A percentile compares a stretch with the other conserved stretches of the same genome.
phyloP scores from a whole-genome alignment of 2,329 filamentous ascomycete species.

The Leptographium radiaticola region DNA sequence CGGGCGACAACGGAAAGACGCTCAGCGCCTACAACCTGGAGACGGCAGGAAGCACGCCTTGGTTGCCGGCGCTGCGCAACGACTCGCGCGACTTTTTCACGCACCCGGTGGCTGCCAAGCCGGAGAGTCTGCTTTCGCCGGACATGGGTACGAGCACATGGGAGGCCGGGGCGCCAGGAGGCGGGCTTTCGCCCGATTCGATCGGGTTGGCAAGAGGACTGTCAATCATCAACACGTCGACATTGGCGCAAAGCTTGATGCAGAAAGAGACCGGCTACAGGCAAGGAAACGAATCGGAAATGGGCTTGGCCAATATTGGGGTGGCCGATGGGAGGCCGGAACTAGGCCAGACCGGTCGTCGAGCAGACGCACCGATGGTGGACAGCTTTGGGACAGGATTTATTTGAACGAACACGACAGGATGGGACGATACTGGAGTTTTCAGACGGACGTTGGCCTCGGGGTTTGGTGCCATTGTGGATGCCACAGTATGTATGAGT shows the following conservation, averaged over 20 bases:
- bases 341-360: constrained; percentile 8
- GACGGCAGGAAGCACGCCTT: neutral
- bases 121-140: neutral
- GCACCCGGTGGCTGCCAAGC: neutral
- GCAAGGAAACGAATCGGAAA: neutral
- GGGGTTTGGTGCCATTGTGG: neutral
- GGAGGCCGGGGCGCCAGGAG: neutral
- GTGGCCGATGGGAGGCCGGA: constrained; percentile 5
- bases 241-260: neutral
- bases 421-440: neutral
- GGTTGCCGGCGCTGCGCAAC: neutral
- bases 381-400: constrained; percentile 21
- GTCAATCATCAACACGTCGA: constrained; percentile 14
- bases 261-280: neutral
- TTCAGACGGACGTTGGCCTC: neutral
- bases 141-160: neutral
- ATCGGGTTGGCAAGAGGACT: constrained; percentile 22
- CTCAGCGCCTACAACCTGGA: neutral
- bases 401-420: constrained; percentile 13
- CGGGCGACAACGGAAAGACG: neutral
- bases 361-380: constrained; percentile 15
- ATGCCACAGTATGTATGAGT: neutral
- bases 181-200: constrained; percentile 8
- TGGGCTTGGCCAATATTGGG: neutral
- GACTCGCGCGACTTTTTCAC: neutral